Percentiles rank a stretch among this genome's conserved stretches.
These are phyloP conservation scores for Xylariomycetidae sp. DNA, from an alignment of 2,329 filamentous ascomycete genomes.

Conservation along the genomic window DNA sequence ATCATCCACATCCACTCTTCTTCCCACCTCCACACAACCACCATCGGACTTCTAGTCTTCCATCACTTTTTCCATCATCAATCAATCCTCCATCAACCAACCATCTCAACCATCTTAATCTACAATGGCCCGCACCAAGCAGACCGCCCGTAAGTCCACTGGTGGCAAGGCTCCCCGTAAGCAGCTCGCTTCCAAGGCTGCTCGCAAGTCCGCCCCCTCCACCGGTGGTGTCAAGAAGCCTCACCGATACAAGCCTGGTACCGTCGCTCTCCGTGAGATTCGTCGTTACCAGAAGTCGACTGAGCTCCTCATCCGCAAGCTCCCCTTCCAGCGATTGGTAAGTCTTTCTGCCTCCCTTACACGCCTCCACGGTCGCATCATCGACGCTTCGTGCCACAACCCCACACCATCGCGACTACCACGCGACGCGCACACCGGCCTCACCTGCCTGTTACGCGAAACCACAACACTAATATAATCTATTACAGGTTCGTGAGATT, in stretches of 20 bases:
- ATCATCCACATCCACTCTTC: conserved; percentile 20
- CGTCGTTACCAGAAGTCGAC: conserved; percentile 97
- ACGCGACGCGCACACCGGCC: no score
- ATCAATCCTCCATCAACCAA: conserved; percentile 11
- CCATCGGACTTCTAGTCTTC: no score
- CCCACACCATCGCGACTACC: no score
- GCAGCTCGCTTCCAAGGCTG: conserved; percentile 99
- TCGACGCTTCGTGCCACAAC: background rate
- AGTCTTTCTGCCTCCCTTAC: conserved; percentile 20
- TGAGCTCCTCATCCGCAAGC: conserved; percentile 92
- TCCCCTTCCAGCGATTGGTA: conserved; percentile 94
- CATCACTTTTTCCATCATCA: conserved; percentile 24
- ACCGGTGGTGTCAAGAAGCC: conserved; percentile 98
- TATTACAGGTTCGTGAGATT: conserved; percentile 76
- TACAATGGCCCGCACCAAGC: conserved; percentile 61
- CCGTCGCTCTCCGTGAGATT: conserved; percentile 97
- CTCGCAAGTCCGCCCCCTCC: conserved; percentile 95
- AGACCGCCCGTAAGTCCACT: conserved; percentile 70
- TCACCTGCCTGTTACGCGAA: no score
- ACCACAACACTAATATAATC: conserved; percentile 14
- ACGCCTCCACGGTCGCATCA: conserved; percentile 2
- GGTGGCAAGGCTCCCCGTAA: conserved; percentile 80
- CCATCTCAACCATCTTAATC: no score
- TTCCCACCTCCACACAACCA: conserved; percentile 27
- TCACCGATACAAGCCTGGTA: conserved; percentile 85